Conservation (phyloP, 805 yeast species). For the Suhomyces xylopsoci region DNA sequence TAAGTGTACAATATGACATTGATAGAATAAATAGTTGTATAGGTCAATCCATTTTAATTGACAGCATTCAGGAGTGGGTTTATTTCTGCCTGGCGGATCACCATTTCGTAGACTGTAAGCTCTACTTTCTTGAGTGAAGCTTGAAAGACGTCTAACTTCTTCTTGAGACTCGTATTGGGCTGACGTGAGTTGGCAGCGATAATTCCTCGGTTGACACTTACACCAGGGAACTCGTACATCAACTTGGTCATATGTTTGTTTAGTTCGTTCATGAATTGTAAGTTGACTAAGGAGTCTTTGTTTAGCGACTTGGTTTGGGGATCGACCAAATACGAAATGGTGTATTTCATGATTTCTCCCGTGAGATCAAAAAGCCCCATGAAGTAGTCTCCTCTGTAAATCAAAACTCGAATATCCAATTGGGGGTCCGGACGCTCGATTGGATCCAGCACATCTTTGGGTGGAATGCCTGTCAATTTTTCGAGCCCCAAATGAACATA, state of each 20-base stretch:
- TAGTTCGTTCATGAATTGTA: constrained; percentile 16
- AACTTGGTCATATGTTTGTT: constrained; percentile 10
- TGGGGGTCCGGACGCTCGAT: background rate
- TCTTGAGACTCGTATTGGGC: constrained; percentile 11
- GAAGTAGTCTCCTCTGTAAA: constrained; percentile 28
- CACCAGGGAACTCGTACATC: constrained; percentile 15
- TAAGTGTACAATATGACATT: constrained; percentile 3
- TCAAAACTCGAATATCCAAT: constrained; percentile 5
- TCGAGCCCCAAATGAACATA: background rate
- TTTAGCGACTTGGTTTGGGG: constrained; percentile 9
- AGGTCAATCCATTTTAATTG: background rate
- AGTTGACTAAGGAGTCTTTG: constrained; percentile 9
- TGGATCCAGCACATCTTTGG: background rate
- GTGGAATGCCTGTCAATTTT: background rate
- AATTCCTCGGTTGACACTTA: constrained; percentile 16
- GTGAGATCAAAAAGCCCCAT: constrained; percentile 42
- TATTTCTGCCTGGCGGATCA: constrained; percentile 14
- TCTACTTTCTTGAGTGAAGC: constrained; percentile 24
- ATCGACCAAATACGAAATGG: constrained; percentile 25
- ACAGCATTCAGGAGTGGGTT: background rate
- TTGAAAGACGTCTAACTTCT: constrained; percentile 22
- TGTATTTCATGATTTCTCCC: constrained; percentile 41
- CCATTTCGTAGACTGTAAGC: constrained; percentile 17
- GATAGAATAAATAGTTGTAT: background rate
- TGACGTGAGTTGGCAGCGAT: constrained; percentile 10